These are phyloP conservation scores for Aspergillus sp. DNA, from an alignment of 2,329 filamentous ascomycete species.

Conservation along the genomic window DNA sequence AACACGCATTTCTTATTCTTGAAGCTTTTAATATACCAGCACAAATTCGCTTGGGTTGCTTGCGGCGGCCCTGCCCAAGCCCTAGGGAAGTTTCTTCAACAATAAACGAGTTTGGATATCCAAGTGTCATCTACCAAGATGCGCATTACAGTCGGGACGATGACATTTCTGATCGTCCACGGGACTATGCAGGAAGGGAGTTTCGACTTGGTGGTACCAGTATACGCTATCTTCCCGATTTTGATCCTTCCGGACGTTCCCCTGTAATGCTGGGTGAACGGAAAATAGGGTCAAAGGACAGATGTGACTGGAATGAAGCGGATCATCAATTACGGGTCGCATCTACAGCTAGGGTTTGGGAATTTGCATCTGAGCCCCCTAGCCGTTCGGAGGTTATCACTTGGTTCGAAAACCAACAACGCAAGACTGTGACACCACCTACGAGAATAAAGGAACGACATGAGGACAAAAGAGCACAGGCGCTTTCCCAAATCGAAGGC, in stretches of 20 bases:
- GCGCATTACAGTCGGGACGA: conserved; percentile 80
- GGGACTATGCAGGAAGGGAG: conserved; percentile 85
- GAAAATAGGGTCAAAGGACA: conserved; percentile 49
- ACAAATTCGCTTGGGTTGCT: conserved; percentile 24
- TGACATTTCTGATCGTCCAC: conserved; percentile 73
- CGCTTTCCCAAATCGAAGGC: conserved; percentile 81
- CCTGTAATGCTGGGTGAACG: conserved; percentile 58
- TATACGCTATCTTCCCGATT: conserved; percentile 75
- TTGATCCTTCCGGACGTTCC: conserved; percentile 64
- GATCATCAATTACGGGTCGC: conserved; percentile 55
- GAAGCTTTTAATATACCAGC: conserved; percentile 30
- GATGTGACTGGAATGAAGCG: conserved; percentile 49
- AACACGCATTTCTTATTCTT: conserved; percentile 24
- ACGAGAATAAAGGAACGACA: conserved; percentile 8
- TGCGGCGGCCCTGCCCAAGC: conserved; percentile 27
- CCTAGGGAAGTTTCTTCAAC: conserved; percentile 54
- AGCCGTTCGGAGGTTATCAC: conserved; percentile 64
- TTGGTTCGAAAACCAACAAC: conserved; percentile 59
- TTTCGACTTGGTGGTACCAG: conserved; percentile 76
- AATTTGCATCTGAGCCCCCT: conserved; percentile 71
- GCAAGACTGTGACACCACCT: conserved; percentile 1
- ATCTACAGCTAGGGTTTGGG: conserved; percentile 72
- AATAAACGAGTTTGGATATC: conserved; percentile 57
- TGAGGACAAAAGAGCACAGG: conserved; percentile 24
- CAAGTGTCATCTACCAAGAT: conserved; percentile 76